Conservation (phyloP, 345 rosid species). For the Geranium brycei region DNA sequence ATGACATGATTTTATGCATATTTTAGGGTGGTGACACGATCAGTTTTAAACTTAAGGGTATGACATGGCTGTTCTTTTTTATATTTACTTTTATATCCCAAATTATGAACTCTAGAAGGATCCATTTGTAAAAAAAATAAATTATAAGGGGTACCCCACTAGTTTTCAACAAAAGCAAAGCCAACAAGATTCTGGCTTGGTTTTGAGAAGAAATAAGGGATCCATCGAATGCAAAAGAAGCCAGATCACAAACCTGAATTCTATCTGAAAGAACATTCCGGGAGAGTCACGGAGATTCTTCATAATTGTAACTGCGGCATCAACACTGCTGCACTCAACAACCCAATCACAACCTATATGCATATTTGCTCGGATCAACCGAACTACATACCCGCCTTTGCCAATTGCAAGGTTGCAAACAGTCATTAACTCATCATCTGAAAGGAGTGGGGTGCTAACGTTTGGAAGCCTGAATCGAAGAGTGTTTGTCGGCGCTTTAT, state of each 20-base stretch:
- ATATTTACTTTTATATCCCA: neutral
- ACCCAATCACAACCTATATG: conserved; percentile 35
- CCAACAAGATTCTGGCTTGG: conserved; percentile 1
- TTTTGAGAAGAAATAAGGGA: neutral
- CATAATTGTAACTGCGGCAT: conserved; percentile 23
- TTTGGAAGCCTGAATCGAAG: conserved; percentile 31
- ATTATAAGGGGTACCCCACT: neutral
- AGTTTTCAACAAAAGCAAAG: neutral
- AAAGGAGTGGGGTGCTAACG: conserved; percentile 17
- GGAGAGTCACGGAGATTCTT: conserved; percentile 33
- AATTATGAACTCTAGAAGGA: neutral
- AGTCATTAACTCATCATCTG: conserved; percentile 38
- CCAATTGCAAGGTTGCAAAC: conserved; percentile 29
- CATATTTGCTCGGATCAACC: conserved; percentile 19
- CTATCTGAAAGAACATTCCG: conserved; percentile 34
- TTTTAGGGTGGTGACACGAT: too few relatives aligned
- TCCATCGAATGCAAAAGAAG: neutral
- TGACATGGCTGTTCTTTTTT: too few relatives aligned
- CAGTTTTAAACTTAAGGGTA: too few relatives aligned
- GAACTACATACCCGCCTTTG: conserved; percentile 21
- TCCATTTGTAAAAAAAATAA: neutral
- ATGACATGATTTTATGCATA: too few relatives aligned
- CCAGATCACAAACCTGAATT: conserved; percentile 28
- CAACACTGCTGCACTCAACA: conserved; percentile 31
- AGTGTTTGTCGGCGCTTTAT: conserved; percentile 24